Evolutionary conservation across 805 yeast genomes (phyloP), one percentile per base, ranked within the genome.

Genomic region (Lachancea dasiensis): DNA sequence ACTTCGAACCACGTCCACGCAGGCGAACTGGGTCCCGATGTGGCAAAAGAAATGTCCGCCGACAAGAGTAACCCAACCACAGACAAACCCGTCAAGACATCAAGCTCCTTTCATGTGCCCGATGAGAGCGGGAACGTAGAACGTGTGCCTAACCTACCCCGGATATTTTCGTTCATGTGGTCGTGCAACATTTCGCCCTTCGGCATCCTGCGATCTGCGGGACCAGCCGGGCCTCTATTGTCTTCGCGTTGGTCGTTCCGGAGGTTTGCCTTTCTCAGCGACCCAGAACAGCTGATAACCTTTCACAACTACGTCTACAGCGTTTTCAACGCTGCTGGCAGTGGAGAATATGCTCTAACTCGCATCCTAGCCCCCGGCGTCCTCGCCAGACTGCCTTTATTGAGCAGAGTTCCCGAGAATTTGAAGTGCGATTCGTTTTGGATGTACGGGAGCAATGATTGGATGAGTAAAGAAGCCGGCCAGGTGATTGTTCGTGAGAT

Each of bases 281-380:
- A 29, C 17, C 53, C 51, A 17, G 49, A 56, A 39, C 58, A 61
- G 16, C 65, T 75, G 5, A 64, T 90, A 47, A 32, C 29, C n/a
- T 38, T 38, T 21, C 97, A 92, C 54, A 68, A 69, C 47, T 92
- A 92, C 57, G 68, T 90, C 0, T 89, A 90, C 60, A 75, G 79
- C 3, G 85, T 89, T 9, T 92, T 92, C 68, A 84, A 80, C 47
- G 81, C 85, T 6, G 75, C 70, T 3, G 98, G 98, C 0, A 84
- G 94, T 0, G 97, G 97, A 5, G 98, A 90, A 62, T 90, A 90
- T 57, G 79, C 90, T 68, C 66, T 92, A 47, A 83, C 86, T 48
- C 83, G 81, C 53, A 67, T 87, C 14, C 64, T 90, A 17, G 89
- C 86, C 0, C 95, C 96, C 5, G 98, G 97, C 3, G 97, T 95